These are phyloP conservation scores for Furcasterigmium furcatum DNA, from an alignment of 2,329 filamentous ascomycete species.

Conservation along the genomic window DNA sequence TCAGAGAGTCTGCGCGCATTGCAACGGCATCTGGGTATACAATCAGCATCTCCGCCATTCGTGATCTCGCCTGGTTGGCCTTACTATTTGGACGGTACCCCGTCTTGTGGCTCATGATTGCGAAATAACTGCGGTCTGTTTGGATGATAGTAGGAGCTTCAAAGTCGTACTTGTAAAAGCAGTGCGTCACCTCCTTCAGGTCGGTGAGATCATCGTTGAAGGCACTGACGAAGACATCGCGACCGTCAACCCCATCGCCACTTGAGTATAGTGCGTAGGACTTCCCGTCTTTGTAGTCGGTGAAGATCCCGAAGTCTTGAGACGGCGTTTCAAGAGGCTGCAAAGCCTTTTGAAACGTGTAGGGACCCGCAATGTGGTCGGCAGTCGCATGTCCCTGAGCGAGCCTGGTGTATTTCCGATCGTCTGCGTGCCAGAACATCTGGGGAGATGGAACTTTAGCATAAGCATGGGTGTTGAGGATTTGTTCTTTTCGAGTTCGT, in stretches of 20 bases:
- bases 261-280: slow-evolving; percentile 57
- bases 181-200: slow-evolving; percentile 45
- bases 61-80: no score
- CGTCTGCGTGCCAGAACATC: slow-evolving; percentile 62
- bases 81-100: slow-evolving; percentile 54
- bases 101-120: slow-evolving; percentile 60
- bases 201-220: slow-evolving; percentile 49
- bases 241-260: slow-evolving; percentile 47
- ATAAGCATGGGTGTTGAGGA: neutral
- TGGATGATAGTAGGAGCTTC: slow-evolving; percentile 58
- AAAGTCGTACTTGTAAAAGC: slow-evolving; percentile 56
- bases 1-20: slow-evolving; percentile 42
- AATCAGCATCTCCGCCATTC: neutral
- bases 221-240: slow-evolving; percentile 52
- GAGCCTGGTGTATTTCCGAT: slow-evolving; percentile 49
- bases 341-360: slow-evolving; percentile 48
- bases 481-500: neutral
- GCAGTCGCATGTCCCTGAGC: slow-evolving; percentile 53
- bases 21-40: slow-evolving; percentile 39
- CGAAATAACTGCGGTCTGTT: slow-evolving; percentile 55
- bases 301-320: slow-evolving; percentile 59
- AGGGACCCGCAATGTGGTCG: slow-evolving; percentile 47
- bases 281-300: slow-evolving; percentile 52
- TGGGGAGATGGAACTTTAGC: slow-evolving; percentile 15
- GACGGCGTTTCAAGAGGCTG: slow-evolving; percentile 57